These are phyloP conservation scores for Colletotrichum coccodes DNA, from an alignment of 2,329 filamentous ascomycete genomes.

Conservation along the genomic window DNA sequence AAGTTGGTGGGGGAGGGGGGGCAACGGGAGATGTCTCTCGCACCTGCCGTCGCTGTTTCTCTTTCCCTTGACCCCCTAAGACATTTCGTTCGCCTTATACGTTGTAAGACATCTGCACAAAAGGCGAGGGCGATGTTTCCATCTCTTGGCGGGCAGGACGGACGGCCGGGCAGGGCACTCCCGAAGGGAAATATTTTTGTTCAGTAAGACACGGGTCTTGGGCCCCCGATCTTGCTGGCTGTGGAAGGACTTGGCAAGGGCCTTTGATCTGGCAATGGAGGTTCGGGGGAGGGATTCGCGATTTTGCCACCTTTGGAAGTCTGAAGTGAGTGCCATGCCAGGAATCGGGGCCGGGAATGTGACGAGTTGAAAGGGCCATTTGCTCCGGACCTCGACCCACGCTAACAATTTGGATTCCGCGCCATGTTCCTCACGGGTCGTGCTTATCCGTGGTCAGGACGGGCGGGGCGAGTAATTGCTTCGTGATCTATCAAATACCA, in stretches of 20 bases:
- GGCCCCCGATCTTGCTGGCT: background rate
- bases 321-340: too few relatives aligned
- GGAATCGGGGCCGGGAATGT: too few relatives aligned
- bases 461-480: background rate
- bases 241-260: background rate
- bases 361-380: background rate
- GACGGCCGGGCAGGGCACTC: background rate
- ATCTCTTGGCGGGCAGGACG: background rate
- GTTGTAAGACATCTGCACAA: background rate
- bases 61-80: background rate
- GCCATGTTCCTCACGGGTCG: too few relatives aligned
- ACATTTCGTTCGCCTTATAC: background rate
- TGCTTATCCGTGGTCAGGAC: background rate
- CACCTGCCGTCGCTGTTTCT: background rate
- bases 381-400: background rate
- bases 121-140: background rate
- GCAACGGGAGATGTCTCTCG: background rate
- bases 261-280: background rate
- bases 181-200: too few relatives aligned
- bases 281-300: background rate
- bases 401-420: too few relatives aligned
- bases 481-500: background rate
- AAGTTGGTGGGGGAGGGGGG: too few relatives aligned
- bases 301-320: too few relatives aligned
- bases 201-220: background rate